Base-by-base conservation (phyloP, 805 yeast genomes). In the Pichia membranifaciens region DNA sequence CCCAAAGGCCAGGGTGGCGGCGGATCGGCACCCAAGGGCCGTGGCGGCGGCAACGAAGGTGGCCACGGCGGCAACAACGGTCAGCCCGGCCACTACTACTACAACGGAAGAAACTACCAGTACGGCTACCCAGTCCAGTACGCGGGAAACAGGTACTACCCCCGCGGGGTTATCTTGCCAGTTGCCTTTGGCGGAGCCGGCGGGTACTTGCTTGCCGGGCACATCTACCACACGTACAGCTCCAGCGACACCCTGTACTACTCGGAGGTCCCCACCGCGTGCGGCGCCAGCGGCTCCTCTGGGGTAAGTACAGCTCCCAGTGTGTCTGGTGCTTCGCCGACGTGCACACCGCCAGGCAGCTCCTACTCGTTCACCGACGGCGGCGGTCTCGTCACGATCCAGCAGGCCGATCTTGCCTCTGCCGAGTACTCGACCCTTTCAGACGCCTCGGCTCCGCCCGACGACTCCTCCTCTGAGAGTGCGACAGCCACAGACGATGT, bases 201-300 rank as follows among this genome's bases (percentile, higher is more conserved):
- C 9, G 41, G 34, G 4, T 44, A 35, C 6, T 31, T 51, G 13
- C 12, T 35, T 7, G 46, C 36, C 1, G 48, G 49, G 10, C 54
- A 49, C 34, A 23, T 46, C 13, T 51, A 51, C 28, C 51, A 49
- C 15, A 51, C 54, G 5, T 49, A 51, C 36, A 41, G 42, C 17
- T 43, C 50, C 4, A 44, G 41, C 32, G 44, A 40, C 12, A 34
- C 50, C 4, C 20, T 51, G 9, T 17, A 44, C 20, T 51, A 51
- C 20, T 43, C 50, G 3, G 52, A 51, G 16, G 50, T 49, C 5
- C 52, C 52, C 21, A 44, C 54, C 7, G 29, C 22, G 7, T 51
- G 54, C 35, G 21, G 21, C 13, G 17, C 36, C 36, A 25, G 29
- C 29, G 8, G 31, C 4, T 29, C 29, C 9, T 37, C 31, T 23